phyloP scores from a whole-genome alignment of 345 rosid species.

The Citrus inodora region DNA sequence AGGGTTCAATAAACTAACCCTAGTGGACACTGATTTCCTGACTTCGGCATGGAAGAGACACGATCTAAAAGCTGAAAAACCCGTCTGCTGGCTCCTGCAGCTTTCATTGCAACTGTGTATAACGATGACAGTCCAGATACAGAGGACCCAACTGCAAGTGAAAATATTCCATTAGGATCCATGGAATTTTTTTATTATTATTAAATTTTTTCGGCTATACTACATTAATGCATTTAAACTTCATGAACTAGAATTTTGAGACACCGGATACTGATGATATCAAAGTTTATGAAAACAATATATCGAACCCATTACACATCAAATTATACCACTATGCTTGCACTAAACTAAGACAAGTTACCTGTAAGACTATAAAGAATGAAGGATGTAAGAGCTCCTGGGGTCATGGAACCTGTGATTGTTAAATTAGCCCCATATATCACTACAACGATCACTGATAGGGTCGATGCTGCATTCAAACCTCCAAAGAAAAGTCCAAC shows the following conservation, averaged over 20 bases:
- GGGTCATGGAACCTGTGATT: constrained; percentile 77
- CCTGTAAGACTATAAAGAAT: constrained; percentile 97
- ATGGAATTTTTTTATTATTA: too few species aligned
- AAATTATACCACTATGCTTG: not conserved
- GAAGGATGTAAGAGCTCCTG: constrained; percentile 91
- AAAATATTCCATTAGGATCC: not conserved
- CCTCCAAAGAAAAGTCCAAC: constrained; percentile 81
- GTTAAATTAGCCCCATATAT: constrained; percentile 88
- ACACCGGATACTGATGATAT: not conserved
- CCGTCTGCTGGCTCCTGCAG: constrained; percentile 94
- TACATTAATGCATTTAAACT: not conserved
- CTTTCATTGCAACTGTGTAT: constrained; percentile 92
- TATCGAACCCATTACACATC: not conserved
- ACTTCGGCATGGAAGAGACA: constrained; percentile 68
- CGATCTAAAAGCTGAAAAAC: constrained; percentile 93
- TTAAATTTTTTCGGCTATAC: too few species aligned
- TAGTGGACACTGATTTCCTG: constrained; percentile 73
- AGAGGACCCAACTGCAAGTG: constrained; percentile 77
- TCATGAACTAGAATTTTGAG: not conserved
- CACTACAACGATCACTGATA: constrained; percentile 77
- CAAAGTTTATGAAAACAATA: not conserved
- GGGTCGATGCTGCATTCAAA: constrained; percentile 77
- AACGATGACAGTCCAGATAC: constrained; percentile 70
- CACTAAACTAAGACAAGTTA: constrained; percentile 21
- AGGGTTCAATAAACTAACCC: constrained; percentile 46